These are phyloP conservation scores for Naematelia aurantialba DNA, from an alignment of 768 basidiomycete genomes.

Conservation along the genomic window DNA sequence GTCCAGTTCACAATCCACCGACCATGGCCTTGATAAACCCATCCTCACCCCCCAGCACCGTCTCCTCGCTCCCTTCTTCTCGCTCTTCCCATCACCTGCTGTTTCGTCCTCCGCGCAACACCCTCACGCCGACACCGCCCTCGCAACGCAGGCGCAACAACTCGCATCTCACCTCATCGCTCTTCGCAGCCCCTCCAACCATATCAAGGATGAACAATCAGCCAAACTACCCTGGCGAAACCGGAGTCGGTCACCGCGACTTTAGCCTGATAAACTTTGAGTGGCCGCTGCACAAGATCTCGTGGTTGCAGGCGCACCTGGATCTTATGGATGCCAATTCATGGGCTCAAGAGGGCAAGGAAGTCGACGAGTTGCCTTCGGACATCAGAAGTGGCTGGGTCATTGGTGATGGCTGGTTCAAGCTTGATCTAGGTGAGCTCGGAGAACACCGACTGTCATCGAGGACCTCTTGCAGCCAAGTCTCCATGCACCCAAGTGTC, in stretches of 20 bases:
- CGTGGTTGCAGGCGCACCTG: constrained; percentile 60
- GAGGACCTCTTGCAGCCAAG: no score
- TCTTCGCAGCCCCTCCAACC: not conserved
- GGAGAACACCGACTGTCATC: no score
- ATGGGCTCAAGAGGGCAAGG: constrained; percentile 37
- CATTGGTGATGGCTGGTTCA: constrained; percentile 67
- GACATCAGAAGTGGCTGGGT: constrained; percentile 61
- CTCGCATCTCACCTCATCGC: not conserved
- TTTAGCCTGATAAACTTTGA: constrained; percentile 56
- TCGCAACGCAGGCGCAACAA: not conserved
- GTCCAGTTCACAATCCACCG: no score
- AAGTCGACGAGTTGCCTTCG: constrained; percentile 54
- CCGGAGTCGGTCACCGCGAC: constrained; percentile 5
- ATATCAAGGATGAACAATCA: not conserved
- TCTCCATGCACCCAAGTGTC: no score
- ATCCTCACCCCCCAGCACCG: not conserved
- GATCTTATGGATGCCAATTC: constrained; percentile 53
- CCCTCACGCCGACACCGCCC: not conserved
- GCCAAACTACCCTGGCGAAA: not conserved
- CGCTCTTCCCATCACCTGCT: not conserved
- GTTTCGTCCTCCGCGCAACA: not conserved
- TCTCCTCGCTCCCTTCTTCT: not conserved
- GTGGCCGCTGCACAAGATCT: constrained; percentile 63
- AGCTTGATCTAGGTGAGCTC: constrained; percentile 63
- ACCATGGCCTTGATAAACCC: not conserved